These are phyloP conservation scores for Aureobasidium sp. DNA, from an alignment of 2,329 filamentous ascomycete genomes.

Conservation along the genomic window DNA sequence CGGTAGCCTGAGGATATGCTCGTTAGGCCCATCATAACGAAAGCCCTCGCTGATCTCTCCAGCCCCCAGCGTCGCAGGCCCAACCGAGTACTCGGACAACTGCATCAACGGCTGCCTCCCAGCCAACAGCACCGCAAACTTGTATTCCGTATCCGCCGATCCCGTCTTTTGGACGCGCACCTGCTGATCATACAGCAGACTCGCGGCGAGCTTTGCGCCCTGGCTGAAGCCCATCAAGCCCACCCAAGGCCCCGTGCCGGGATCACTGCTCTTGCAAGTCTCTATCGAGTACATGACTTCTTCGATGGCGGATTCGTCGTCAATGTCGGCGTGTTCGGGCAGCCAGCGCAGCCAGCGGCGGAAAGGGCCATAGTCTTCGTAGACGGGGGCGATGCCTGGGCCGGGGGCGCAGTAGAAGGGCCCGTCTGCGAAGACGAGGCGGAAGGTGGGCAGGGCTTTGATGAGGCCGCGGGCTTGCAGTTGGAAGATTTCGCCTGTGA, in stretches of 20 bases:
- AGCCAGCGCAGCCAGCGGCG: constrained; percentile 55
- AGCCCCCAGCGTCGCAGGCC: constrained; percentile 31
- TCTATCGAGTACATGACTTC: constrained; percentile 39
- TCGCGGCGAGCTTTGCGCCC: constrained; percentile 40
- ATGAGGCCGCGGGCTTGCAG: constrained; percentile 54
- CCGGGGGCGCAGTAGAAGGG: constrained; percentile 56
- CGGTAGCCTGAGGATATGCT: constrained; percentile 46
- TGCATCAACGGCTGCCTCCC: constrained; percentile 52
- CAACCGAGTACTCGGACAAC: constrained; percentile 35
- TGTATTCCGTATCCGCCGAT: constrained; percentile 36
- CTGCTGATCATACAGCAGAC: constrained; percentile 50
- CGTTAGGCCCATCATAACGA: constrained; percentile 32
- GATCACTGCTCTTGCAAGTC: constrained; percentile 38
- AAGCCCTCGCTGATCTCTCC: constrained; percentile 38
- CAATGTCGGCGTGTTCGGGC: constrained; percentile 46
- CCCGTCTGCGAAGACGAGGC: constrained; percentile 63
- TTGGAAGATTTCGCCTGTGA: constrained; percentile 61
- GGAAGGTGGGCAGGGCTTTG: constrained; percentile 49
- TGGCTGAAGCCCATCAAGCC: constrained; percentile 43
- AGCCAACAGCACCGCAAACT: constrained; percentile 54
- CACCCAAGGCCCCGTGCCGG: constrained; percentile 39
- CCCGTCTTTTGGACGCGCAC: constrained; percentile 35
- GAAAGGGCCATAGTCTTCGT: constrained; percentile 58
- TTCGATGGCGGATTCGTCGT: constrained; percentile 39
- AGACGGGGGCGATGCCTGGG: constrained; percentile 55